phyloP scores from a whole-genome alignment of 192 early-diverging fungal genomes.

The Borealophlyctis nickersoniae region DNA sequence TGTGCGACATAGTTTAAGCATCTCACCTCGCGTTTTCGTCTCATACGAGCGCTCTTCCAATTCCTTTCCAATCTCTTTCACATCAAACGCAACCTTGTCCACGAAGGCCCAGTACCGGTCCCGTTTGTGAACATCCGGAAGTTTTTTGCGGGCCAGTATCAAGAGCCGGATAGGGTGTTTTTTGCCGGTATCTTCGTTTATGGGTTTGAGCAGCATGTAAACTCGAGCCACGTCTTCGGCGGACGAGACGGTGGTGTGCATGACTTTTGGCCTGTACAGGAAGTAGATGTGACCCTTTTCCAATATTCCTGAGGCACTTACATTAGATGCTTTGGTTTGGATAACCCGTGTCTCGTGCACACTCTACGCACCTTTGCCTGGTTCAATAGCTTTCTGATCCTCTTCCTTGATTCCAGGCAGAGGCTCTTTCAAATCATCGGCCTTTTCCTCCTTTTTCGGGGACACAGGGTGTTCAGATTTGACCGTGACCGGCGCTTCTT shows the following conservation, averaged over 20 bases:
- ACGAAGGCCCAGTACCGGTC: constrained; percentile 42
- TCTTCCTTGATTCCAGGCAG: constrained; percentile 1
- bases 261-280: constrained; percentile 46
- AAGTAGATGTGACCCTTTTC: constrained; percentile 49
- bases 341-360: neutral
- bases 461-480: no score
- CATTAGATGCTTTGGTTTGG: neutral
- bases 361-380: neutral
- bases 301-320: constrained; percentile 6
- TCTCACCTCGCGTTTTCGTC: constrained; percentile 32
- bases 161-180: constrained; percentile 6
- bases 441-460: neutral
- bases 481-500: neutral
- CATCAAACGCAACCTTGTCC: constrained; percentile 24
- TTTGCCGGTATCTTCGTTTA: no score
- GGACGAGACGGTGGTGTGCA: constrained; percentile 10
- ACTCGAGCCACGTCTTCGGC: constrained; percentile 41
- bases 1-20: no score
- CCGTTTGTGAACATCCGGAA: constrained; percentile 27
- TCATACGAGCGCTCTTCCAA: constrained; percentile 25
- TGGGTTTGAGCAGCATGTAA: constrained; percentile 40
- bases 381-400: neutral
- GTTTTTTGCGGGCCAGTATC: constrained; percentile 34
- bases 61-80: constrained; percentile 23
- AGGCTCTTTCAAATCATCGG: neutral